A percentile compares a stretch with the other conserved stretches of the same genome.
phyloP scores from a whole-genome alignment of 2,329 filamentous ascomycete genomes.

The Fusarium buharicum region DNA sequence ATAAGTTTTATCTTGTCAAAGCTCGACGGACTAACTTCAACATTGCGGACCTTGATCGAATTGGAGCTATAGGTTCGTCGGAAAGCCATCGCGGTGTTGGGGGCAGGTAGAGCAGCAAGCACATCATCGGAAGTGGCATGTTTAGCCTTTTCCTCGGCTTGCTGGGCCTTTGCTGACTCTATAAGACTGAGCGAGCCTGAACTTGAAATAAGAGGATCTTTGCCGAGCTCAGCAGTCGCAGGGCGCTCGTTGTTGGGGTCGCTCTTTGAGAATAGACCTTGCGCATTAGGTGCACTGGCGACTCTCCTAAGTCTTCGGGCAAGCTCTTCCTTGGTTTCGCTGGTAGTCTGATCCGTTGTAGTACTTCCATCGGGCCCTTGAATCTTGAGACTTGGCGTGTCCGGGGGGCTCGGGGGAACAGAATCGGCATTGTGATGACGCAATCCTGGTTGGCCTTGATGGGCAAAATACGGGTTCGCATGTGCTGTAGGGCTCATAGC shows the following conservation, averaged over 20 bases:
- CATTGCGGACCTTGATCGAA: conserved; percentile 97
- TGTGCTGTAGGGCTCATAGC: conserved; percentile 89
- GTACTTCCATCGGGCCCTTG: conserved; percentile 73
- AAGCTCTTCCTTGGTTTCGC: conserved; percentile 90
- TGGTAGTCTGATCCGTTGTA: conserved; percentile 71
- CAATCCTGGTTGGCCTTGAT: conserved; percentile 92
- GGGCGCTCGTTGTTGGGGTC: conserved; percentile 73
- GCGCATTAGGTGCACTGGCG: conserved; percentile 95
- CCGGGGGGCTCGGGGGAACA: conserved; percentile 90
- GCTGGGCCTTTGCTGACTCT: conserved; percentile 44
- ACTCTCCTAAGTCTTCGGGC: conserved; percentile 93
- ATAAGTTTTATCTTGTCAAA: conserved; percentile 99
- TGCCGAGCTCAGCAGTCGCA: conserved; percentile 85
- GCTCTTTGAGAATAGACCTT: conserved; percentile 79
- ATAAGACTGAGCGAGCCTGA: conserved; percentile 54
- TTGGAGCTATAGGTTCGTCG: conserved; percentile 98
- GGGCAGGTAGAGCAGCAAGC: conserved; percentile 71
- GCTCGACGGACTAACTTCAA: conserved; percentile 93
- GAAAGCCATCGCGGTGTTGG: conserved; percentile 78
- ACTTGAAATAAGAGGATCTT: conserved; percentile 74
- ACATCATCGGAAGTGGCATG: conserved; percentile 59
- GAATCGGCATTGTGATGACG: conserved; percentile 96
- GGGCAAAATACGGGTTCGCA: conserved; percentile 96
- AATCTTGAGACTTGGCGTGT: conserved; percentile 83
- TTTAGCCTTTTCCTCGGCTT: conserved; percentile 49